Percentiles rank a stretch among this genome's conserved stretches.
Conservation (phyloP, 1,284 basidiomycete genomes). For the Cryptococcus hybrid region DNA sequence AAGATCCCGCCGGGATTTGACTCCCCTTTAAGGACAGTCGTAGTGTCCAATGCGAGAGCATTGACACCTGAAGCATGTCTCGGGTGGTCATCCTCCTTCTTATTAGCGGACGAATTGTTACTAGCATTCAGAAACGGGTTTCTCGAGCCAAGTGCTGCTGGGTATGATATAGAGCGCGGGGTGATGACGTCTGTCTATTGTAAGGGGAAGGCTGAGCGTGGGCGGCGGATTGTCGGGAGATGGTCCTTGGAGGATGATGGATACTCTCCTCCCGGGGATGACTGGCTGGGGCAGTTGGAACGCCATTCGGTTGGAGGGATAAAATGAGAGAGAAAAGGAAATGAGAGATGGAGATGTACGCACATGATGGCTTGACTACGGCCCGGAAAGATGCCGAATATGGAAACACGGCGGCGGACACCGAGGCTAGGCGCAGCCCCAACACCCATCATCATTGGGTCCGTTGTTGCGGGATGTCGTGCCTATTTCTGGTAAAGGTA, state of each 20-base stretch:
- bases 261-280: conserved; percentile 56
- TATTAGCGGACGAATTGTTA: conserved; percentile 9
- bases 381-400: too few relatives aligned
- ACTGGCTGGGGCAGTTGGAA: too few relatives aligned
- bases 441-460: too few relatives aligned
- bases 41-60: conserved; percentile 78
- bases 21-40: conserved; percentile 67
- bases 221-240: conserved; percentile 57
- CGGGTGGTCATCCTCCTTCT: conserved; percentile 55
- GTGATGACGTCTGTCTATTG: conserved; percentile 60
- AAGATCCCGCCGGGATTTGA: conserved; percentile 80
- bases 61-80: conserved; percentile 84
- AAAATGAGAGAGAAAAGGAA: too few relatives aligned
- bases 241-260: conserved; percentile 80
- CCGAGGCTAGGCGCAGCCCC: too few relatives aligned
- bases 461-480: too few relatives aligned
- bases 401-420: too few relatives aligned
- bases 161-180: conserved; percentile 65
- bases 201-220: conserved; percentile 67
- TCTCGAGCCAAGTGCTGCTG: conserved; percentile 20
- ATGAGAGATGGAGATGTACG: too few relatives aligned
- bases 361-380: too few relatives aligned
- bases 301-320: too few relatives aligned
- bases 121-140: conserved; percentile 31
- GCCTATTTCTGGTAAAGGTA: too few relatives aligned